These are phyloP conservation scores for Cytospora leucostoma DNA, from an alignment of 2,329 filamentous ascomycete genomes.

Conservation along the genomic window DNA sequence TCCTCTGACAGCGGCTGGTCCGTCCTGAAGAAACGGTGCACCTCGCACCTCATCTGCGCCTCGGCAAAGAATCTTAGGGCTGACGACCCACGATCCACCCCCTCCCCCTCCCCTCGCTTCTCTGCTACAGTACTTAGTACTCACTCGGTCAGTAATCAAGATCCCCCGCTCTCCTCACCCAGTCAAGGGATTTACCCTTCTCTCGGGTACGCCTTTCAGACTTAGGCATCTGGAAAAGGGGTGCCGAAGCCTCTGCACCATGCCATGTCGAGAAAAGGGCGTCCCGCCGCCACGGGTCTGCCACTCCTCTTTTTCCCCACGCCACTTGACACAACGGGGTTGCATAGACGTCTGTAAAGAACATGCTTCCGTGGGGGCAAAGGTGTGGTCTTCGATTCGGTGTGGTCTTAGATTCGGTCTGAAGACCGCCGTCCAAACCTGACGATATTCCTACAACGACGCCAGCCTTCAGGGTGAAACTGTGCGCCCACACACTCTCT, in stretches of 20 bases:
- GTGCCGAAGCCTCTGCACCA: background rate
- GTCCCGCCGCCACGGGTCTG: background rate
- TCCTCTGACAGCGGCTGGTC: background rate
- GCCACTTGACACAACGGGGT: background rate
- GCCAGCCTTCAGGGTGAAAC: background rate
- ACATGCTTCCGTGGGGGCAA: background rate
- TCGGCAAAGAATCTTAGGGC: conserved; percentile 20
- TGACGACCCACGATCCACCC: conserved; percentile 16
- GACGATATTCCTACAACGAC: background rate
- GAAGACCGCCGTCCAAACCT: background rate
- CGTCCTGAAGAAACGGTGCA: conserved; percentile 10
- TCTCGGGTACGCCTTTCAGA: conserved; percentile 7
- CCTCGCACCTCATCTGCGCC: conserved; percentile 3
- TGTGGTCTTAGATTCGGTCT: background rate
- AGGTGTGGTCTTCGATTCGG: background rate
- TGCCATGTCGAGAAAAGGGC: background rate
- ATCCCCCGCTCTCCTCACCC: background rate
- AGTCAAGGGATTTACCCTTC: conserved; percentile 20
- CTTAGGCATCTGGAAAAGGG: conserved; percentile 3
- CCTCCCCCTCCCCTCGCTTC: background rate
- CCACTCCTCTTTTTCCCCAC: background rate
- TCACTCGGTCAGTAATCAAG: background rate
- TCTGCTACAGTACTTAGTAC: background rate
- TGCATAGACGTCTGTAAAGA: background rate
- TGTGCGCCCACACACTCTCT: background rate